phyloP scores from a whole-genome alignment of 108 stramenopile genomes.

The Craspedostauros australis region DNA sequence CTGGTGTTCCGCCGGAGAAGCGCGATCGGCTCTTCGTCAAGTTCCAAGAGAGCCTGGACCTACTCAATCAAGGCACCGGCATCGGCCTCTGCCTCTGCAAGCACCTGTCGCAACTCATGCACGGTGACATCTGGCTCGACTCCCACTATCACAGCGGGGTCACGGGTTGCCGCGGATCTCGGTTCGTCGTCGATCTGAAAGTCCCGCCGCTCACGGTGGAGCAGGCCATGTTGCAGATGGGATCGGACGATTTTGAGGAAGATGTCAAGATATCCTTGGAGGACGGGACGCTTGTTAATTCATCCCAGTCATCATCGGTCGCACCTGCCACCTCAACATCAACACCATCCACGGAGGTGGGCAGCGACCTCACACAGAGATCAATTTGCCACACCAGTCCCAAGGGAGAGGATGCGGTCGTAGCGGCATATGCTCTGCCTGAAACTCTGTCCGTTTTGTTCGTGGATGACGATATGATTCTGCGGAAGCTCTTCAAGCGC shows the following conservation, averaged over 20 bases:
- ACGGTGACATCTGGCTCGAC: slow-evolving; percentile 16
- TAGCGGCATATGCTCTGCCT: not conserved
- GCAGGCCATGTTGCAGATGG: too few relatives aligned
- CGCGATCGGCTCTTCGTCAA: slow-evolving; percentile 18
- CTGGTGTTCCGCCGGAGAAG: slow-evolving; percentile 31
- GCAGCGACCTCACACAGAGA: too few relatives aligned
- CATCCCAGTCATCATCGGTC: too few relatives aligned
- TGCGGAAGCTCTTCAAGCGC: slow-evolving; percentile 18
- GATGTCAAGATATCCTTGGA: too few relatives aligned
- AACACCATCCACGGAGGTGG: too few relatives aligned
- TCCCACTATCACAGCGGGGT: slow-evolving; percentile 18
- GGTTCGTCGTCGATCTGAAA: slow-evolving; percentile 10
- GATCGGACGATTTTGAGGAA: too few relatives aligned
- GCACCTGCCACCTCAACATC: too few relatives aligned
- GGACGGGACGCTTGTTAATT: too few relatives aligned
- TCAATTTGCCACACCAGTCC: too few relatives aligned
- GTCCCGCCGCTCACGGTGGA: not conserved
- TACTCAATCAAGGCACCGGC: slow-evolving; percentile 34
- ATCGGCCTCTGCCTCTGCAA: slow-evolving; percentile 24
- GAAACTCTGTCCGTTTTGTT: slow-evolving; percentile 15
- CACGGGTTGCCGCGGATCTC: slow-evolving; percentile 18
- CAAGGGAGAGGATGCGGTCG: too few relatives aligned
- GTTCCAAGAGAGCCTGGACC: slow-evolving; percentile 34
- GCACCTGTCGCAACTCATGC: slow-evolving; percentile 21
- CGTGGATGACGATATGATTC: slow-evolving; percentile 23